phyloP scores from a whole-genome alignment of 2,329 filamentous ascomycete genomes.

The Gremmenia infestans region DNA sequence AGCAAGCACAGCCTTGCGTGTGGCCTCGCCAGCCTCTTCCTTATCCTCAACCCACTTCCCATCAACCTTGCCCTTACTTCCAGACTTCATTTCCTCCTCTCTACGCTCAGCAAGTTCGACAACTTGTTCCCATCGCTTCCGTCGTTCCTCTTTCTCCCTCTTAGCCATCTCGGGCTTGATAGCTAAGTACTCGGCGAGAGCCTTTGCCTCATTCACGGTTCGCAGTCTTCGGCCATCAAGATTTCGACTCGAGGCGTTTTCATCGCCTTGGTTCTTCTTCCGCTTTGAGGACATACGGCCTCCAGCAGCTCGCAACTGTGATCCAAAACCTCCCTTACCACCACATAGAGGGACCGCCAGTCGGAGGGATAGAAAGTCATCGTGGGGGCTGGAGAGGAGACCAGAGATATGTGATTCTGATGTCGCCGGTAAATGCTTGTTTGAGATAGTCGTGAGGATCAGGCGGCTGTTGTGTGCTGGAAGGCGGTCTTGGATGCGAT shows the following conservation, averaged over 20 bases:
- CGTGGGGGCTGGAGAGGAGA: conserved; percentile 51
- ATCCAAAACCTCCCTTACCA: conserved; percentile 97
- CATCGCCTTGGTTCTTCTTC: conserved; percentile 77
- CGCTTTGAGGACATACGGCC: conserved; percentile 94
- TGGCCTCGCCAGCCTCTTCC: conserved; percentile 82
- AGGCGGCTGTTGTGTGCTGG: conserved; percentile 56
- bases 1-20: conserved; percentile 67
- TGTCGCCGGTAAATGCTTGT: conserved; percentile 58
- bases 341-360: conserved; percentile 76
- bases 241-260: conserved; percentile 88
- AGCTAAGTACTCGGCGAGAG: conserved; percentile 87
- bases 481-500: conserved; percentile 55
- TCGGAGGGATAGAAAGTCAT: conserved; percentile 76
- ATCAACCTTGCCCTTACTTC: conserved; percentile 67
- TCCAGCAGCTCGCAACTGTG: conserved; percentile 90
- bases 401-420: conserved; percentile 53
- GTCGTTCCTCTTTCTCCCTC: conserved; percentile 82
- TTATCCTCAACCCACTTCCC: conserved; percentile 95
- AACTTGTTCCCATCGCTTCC: conserved; percentile 82
- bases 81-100: conserved; percentile 76
- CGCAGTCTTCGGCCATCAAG: conserved; percentile 84
- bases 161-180: conserved; percentile 97
- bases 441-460: conserved; percentile 76
- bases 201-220: conserved; percentile 93
- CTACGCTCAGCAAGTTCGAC: conserved; percentile 78